These are phyloP conservation scores for Diaporthe citri DNA, from an alignment of 2,329 filamentous ascomycete genomes.

Conservation along the genomic window DNA sequence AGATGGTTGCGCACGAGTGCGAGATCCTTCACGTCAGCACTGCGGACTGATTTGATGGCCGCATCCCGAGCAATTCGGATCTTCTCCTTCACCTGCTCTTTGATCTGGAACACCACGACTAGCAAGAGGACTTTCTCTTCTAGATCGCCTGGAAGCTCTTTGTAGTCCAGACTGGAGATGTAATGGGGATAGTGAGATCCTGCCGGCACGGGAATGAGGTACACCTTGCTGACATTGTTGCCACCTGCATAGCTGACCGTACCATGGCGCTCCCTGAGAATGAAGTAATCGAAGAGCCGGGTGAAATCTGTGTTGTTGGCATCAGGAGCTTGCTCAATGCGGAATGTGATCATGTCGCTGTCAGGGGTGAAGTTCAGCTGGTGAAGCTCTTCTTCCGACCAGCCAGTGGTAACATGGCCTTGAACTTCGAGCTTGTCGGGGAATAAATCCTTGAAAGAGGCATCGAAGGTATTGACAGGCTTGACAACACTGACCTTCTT, in stretches of 20 bases:
- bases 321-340: neutral
- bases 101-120: no score
- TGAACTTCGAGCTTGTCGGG: neutral
- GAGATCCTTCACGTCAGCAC: no score
- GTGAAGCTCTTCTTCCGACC: fast-evolving
- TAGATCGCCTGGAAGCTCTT: no score
- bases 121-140: no score
- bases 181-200: fast-evolving
- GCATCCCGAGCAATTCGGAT: no score
- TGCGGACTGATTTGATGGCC: no score
- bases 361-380: fast-evolving
- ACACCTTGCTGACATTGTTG: neutral
- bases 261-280: neutral
- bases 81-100: no score
- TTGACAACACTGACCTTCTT: neutral
- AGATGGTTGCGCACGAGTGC: no score
- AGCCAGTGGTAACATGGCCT: no score
- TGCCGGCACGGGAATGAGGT: neutral
- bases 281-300: neutral
- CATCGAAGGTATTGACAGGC: neutral
- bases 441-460: neutral
- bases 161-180: neutral
- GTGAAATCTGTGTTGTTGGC: neutral
- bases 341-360: neutral
- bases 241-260: neutral